These are phyloP conservation scores for Rutstroemia sp. DNA, from an alignment of 2,329 filamentous ascomycete genomes.

Conservation along the genomic window DNA sequence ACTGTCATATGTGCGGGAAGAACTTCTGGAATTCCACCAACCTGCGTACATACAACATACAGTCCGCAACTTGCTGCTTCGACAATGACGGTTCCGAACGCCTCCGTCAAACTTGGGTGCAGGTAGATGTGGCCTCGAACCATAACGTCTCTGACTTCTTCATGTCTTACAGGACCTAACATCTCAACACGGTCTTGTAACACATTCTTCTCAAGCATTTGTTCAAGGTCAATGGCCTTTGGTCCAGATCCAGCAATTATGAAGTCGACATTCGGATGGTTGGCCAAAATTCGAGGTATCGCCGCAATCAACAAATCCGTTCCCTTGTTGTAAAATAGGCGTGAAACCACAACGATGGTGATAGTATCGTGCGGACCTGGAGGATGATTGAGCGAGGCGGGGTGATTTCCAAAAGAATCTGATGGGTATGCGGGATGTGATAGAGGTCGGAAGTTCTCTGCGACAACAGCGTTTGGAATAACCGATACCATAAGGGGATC, in stretches of 20 bases:
- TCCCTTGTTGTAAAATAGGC: slow-evolving; percentile 97
- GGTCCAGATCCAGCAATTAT: slow-evolving; percentile 94
- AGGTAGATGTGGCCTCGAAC: slow-evolving; percentile 93
- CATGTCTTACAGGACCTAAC: slow-evolving; percentile 85
- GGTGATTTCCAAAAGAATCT: slow-evolving; percentile 28
- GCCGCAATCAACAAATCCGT: slow-evolving; percentile 95
- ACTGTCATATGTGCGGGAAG: slow-evolving; percentile 94
- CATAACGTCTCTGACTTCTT: slow-evolving; percentile 97
- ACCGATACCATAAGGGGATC: slow-evolving; percentile 97
- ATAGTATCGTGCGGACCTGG: slow-evolving; percentile 80
- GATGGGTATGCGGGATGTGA: slow-evolving; percentile 40
- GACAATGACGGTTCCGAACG: slow-evolving; percentile 95
- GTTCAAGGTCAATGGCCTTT: slow-evolving; percentile 94
- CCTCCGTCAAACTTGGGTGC: slow-evolving; percentile 89
- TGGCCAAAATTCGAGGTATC: slow-evolving; percentile 83
- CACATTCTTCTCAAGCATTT: slow-evolving; percentile 94
- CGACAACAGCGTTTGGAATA: slow-evolving; percentile 94
- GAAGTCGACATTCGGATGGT: slow-evolving; percentile 89
- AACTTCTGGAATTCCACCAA: slow-evolving; percentile 95
- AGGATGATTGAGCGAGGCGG: slow-evolving; percentile 48
- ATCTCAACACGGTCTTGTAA: slow-evolving; percentile 90
- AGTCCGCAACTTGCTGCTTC: slow-evolving; percentile 93
- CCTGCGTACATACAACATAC: slow-evolving; percentile 93
- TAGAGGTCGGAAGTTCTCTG: slow-evolving; percentile 84
- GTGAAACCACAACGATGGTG: slow-evolving; percentile 94